Evolutionary conservation across 148 eudicot species (phyloP).

Genomic region (Tetragonia tetragonoides): DNA sequence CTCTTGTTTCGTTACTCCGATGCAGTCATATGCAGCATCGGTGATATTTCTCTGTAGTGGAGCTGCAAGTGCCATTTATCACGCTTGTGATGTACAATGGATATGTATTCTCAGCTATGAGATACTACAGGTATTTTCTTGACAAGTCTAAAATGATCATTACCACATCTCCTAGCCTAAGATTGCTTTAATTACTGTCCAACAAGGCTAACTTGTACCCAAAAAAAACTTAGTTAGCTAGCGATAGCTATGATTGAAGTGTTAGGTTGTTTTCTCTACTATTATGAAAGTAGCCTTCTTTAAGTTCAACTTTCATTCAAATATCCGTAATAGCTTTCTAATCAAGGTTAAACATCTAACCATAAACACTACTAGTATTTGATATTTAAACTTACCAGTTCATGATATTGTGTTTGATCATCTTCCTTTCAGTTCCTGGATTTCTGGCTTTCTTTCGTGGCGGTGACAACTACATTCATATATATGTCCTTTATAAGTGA

Average conservation of each 20-base stretch:
- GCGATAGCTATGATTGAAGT: too few relatives aligned
- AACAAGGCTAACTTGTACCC: too few relatives aligned
- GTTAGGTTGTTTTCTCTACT: too few relatives aligned
- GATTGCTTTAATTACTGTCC: background rate
- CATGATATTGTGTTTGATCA: too few relatives aligned
- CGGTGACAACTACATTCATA: background rate
- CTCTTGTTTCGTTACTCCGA: background rate
- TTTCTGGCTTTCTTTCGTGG: slow-evolving; percentile 16
- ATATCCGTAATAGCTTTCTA: too few relatives aligned
- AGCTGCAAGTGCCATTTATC: slow-evolving; percentile 9
- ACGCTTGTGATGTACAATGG: slow-evolving; percentile 9
- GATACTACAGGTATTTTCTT: background rate
- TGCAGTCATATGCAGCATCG: slow-evolving; percentile 3
- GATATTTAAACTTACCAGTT: too few relatives aligned
- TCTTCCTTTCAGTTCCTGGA: slow-evolving; percentile 6
- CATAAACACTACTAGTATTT: background rate
- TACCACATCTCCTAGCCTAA: background rate
- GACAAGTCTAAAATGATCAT: background rate
- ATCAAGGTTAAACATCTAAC: background rate
- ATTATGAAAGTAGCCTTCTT: too few relatives aligned
- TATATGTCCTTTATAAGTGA: background rate
- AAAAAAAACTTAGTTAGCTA: too few relatives aligned
- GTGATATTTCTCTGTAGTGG: slow-evolving; percentile 4
- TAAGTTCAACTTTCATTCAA: too few relatives aligned
- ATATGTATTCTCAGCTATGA: background rate